These are phyloP conservation scores for Aleurites moluccanus DNA, from an alignment of 441 rosid species.

Conservation along the genomic window DNA sequence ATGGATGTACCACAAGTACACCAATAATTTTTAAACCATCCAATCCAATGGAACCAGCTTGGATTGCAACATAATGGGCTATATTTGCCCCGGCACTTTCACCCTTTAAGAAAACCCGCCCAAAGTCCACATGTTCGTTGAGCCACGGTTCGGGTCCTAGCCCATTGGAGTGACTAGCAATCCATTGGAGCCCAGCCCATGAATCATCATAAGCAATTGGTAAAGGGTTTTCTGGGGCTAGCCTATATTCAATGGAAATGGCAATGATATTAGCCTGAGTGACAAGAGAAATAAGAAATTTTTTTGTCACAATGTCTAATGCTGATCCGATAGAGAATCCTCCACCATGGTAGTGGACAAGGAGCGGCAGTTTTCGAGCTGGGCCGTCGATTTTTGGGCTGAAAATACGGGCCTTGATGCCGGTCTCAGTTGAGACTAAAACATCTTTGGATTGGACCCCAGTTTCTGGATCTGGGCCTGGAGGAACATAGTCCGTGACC, in stretches of 20 bases:
- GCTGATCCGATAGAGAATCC: slow-evolving; percentile 41
- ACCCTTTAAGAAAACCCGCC: slow-evolving; percentile 34
- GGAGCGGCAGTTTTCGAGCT: slow-evolving; percentile 32
- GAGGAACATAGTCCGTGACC: slow-evolving; percentile 7
- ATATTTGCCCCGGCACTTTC: slow-evolving; percentile 52
- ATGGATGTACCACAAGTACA: slow-evolving; percentile 43
- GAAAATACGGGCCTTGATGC: slow-evolving; percentile 38
- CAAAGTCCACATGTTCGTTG: slow-evolving; percentile 24
- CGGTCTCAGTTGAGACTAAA: slow-evolving; percentile 16
- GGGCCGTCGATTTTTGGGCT: slow-evolving; percentile 22
- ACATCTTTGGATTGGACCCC: slow-evolving; percentile 39
- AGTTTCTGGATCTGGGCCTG: slow-evolving; percentile 33
- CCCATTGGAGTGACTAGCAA: slow-evolving; percentile 31
- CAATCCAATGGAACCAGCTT: slow-evolving; percentile 27
- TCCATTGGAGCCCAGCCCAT: slow-evolving; percentile 38
- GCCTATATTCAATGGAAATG: slow-evolving; percentile 34
- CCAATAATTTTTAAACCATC: slow-evolving; percentile 29
- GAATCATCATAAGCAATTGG: slow-evolving; percentile 42
- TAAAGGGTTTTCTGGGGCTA: slow-evolving; percentile 39
- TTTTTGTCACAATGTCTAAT: slow-evolving; percentile 2
- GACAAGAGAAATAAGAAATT: slow-evolving; percentile 20
- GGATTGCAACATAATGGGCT: slow-evolving; percentile 35
- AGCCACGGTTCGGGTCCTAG: slow-evolving; percentile 34
- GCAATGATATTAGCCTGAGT: slow-evolving; percentile 25
- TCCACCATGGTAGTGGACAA: slow-evolving; percentile 45